These are phyloP conservation scores for Metarhizium brunneum DNA, from an alignment of 2,329 filamentous ascomycete species.

Conservation along the genomic window DNA sequence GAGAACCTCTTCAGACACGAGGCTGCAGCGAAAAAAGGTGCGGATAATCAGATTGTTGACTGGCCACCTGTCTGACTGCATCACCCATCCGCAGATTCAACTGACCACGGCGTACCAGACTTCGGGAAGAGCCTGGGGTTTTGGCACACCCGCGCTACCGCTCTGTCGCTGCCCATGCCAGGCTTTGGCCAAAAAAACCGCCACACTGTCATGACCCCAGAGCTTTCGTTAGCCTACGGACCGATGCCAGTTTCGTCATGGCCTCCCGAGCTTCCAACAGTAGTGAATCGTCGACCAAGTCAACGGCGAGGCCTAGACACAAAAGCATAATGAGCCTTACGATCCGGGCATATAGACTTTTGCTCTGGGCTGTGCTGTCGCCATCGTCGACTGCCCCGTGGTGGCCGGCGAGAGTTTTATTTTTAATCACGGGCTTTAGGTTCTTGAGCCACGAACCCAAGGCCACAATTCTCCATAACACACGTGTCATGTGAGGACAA, in stretches of 20 bases:
- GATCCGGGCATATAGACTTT: not conserved
- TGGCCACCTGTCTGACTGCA: no score
- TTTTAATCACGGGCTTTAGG: not conserved
- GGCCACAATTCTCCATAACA: not conserved
- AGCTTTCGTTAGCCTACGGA: not conserved
- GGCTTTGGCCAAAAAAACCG: not conserved
- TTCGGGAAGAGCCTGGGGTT: not conserved
- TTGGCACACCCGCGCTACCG: not conserved
- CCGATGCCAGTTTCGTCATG: not conserved
- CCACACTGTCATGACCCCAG: slow-evolving; percentile 4
- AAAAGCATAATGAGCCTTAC: not conserved
- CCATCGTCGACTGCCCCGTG: not conserved
- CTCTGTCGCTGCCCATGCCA: not conserved
- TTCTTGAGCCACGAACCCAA: not conserved
- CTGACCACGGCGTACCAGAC: not conserved
- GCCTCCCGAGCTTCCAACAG: not conserved
- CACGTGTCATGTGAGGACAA: not conserved
- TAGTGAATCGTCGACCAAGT: not conserved
- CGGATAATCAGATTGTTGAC: no score
- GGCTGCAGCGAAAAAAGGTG: no score
- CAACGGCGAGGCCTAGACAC: not conserved
- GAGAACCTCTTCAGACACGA: no score
- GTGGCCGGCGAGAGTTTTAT: not conserved
- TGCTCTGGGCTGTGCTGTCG: not conserved
- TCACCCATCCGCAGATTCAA: no score